phyloP scores from a whole-genome alignment of 176 grass and related monocot species.

The Panicum miliaceum region DNA sequence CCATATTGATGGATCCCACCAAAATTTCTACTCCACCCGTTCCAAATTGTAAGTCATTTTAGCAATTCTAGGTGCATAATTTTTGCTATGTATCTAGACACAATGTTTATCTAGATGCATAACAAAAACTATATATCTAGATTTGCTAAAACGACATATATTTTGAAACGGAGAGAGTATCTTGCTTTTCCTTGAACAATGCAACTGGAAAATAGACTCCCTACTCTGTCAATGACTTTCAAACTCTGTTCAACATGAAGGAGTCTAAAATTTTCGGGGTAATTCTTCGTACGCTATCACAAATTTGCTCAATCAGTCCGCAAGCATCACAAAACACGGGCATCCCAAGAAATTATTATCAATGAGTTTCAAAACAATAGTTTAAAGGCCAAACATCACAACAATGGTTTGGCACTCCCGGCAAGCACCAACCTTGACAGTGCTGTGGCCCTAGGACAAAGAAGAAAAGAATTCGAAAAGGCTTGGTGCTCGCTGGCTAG shows the following conservation, averaged over 20 bases:
- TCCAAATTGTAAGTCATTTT: no score
- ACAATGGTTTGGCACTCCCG: neutral
- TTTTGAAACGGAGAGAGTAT: no score
- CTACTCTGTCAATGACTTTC: neutral
- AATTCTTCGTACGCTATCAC: neutral
- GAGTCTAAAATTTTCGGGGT: neutral
- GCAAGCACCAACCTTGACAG: conserved; percentile 33
- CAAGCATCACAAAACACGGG: no score
- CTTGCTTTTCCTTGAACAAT: neutral
- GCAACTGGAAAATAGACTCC: neutral
- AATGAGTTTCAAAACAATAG: neutral
- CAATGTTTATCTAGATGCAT: no score
- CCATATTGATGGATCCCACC: neutral
- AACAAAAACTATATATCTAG: no score
- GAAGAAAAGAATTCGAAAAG: neutral
- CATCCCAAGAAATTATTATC: no score
- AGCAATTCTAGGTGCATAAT: no score
- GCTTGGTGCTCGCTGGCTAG: neutral
- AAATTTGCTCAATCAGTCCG: neutral
- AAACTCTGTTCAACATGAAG: neutral
- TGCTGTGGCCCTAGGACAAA: neutral
- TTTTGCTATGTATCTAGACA: no score
- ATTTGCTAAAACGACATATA: no score
- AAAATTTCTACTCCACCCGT: no score
- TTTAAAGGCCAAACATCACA: conserved; percentile 15